Percentiles rank a stretch among this genome's conserved stretches.
Conservation (phyloP, 2,329 filamentous ascomycete species). For the Magnaporthiopsis rhizophila region DNA sequence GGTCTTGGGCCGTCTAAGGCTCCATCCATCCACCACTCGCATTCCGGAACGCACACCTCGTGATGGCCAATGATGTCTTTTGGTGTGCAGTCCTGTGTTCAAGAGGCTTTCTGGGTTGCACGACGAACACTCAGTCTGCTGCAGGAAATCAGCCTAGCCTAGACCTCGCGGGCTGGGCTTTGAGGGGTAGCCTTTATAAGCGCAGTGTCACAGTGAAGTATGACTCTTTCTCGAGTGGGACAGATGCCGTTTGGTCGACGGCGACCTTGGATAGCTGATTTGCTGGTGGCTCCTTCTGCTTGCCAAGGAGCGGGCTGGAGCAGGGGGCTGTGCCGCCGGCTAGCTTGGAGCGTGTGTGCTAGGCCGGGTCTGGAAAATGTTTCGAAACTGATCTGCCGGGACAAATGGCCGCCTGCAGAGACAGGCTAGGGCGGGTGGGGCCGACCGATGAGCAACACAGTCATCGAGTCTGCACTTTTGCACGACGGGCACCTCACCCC, state of each 20-base stretch:
- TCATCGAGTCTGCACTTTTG: not conserved
- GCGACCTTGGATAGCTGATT: not conserved
- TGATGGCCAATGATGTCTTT: not conserved
- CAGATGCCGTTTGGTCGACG: not conserved
- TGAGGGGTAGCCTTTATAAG: not conserved
- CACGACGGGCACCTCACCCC: too few species aligned
- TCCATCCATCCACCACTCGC: not conserved
- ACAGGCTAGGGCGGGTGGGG: not conserved
- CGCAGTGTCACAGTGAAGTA: not conserved
- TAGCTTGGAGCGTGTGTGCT: not conserved
- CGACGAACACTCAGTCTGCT: not conserved
- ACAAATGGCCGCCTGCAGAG: not conserved
- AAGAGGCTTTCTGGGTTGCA: not conserved
- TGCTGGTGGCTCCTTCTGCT: not conserved
- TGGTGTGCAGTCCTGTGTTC: not conserved
- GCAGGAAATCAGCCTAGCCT: not conserved
- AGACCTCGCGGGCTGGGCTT: not conserved
- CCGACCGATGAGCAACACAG: not conserved
- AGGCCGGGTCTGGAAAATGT: not conserved
- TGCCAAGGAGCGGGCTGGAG: not conserved
- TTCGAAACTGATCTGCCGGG: conserved; percentile 3
- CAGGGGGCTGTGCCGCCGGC: not conserved
- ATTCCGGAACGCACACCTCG: not conserved
- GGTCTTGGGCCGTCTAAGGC: not conserved
- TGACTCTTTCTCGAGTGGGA: not conserved